phyloP scores from a whole-genome alignment of 805 yeast species.

The Myxozyma neotropica region DNA sequence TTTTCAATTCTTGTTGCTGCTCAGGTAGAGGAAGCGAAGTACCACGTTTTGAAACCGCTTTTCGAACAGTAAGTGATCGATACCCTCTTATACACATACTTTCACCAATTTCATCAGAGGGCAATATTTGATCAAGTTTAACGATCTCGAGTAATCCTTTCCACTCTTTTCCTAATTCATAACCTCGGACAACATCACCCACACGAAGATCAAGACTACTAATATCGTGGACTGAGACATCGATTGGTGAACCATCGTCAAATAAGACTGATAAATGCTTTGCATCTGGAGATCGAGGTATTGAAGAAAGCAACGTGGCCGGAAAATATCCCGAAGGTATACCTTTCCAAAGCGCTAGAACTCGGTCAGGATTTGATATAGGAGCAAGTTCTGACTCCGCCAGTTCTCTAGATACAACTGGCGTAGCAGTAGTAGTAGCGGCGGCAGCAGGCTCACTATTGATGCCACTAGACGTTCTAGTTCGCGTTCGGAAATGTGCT shows the following conservation, averaged over 20 bases:
- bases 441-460: not conserved
- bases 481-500: not conserved
- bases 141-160: constrained; percentile 4
- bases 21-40: not conserved
- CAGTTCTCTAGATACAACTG: not conserved
- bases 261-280: constrained; percentile 10
- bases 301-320: constrained; percentile 1
- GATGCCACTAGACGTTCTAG: not conserved
- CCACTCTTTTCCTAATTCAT: not conserved
- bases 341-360: constrained; percentile 24
- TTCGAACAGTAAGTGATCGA: constrained; percentile 1
- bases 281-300: not conserved
- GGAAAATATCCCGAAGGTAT: constrained; percentile 17
- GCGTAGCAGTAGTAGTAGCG: not conserved
- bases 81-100: not conserved
- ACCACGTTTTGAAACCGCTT: not conserved
- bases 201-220: constrained; percentile 24
- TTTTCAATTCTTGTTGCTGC: not conserved
- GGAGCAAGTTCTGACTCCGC: not conserved
- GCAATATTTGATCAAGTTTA: not conserved
- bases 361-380: constrained; percentile 1
- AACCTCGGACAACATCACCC: constrained; percentile 21
- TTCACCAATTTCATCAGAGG: not conserved
- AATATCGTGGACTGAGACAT: constrained; percentile 5
- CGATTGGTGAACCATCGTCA: constrained; percentile 11